Conservation (phyloP, 2,329 filamentous ascomycete species). For the Sporothrix variecibatus region DNA sequence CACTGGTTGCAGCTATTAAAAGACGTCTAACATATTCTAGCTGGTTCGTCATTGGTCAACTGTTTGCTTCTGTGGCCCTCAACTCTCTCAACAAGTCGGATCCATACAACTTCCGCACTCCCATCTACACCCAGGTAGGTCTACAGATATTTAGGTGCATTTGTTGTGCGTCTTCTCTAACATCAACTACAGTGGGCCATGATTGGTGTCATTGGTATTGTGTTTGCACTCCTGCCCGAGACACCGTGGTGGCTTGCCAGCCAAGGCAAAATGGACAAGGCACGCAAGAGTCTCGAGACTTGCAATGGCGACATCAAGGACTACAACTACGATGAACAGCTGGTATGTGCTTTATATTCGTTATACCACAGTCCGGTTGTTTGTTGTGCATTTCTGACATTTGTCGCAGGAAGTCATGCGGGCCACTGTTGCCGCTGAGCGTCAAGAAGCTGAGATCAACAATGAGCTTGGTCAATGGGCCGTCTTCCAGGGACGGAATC, state of each 20-base stretch:
- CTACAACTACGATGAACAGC: conserved; percentile 39
- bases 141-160: no score
- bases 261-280: conserved; percentile 38
- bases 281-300: conserved; percentile 36
- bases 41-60: conserved; percentile 47
- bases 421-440: conserved; percentile 40
- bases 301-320: conserved; percentile 37
- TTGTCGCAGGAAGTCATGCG: conserved; percentile 38
- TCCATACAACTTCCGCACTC: conserved; percentile 41
- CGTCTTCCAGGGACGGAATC: conserved; percentile 43
- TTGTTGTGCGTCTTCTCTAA: background rate
- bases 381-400: background rate
- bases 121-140: conserved; percentile 42
- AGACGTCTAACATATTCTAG: conserved; percentile 27
- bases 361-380: background rate
- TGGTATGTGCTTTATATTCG: conserved; percentile 32
- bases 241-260: conserved; percentile 44
- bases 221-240: conserved; percentile 42
- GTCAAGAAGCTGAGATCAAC: conserved; percentile 36
- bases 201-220: conserved; percentile 41
- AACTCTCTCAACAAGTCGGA: conserved; percentile 38
- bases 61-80: conserved; percentile 47
- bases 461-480: conserved; percentile 37
- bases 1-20: background rate
- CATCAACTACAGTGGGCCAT: conserved; percentile 42